Evolutionary conservation across 1,284 basidiomycete species (phyloP).

Genomic region (Sporisorium graminicola): DNA sequence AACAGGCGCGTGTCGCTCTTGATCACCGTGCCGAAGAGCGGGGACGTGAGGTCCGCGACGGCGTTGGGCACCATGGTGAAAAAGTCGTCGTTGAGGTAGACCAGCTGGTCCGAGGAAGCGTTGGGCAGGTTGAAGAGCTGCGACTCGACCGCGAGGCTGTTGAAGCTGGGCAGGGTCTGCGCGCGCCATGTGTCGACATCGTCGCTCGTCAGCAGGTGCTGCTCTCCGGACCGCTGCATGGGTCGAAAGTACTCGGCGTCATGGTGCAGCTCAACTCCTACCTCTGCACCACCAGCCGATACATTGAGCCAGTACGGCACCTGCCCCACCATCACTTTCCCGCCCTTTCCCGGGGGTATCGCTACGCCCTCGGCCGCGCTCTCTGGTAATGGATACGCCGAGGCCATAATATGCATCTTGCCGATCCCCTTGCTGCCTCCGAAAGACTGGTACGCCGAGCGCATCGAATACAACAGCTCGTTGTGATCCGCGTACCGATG

Average conservation of each 20-base stretch:
- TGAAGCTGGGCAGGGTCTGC: constrained; percentile 51
- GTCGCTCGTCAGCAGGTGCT: not conserved
- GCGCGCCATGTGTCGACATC: constrained; percentile 37
- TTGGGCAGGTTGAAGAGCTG: constrained; percentile 39
- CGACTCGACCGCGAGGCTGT: constrained; percentile 56
- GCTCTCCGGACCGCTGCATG: constrained; percentile 13
- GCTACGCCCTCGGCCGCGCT: not conserved
- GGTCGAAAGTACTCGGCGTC: constrained; percentile 38
- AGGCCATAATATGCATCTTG: constrained; percentile 52
- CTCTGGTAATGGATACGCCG: constrained; percentile 39
- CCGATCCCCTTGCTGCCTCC: constrained; percentile 18
- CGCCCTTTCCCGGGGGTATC: not conserved
- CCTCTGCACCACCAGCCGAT: not conserved
- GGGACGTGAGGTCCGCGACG: constrained; percentile 41
- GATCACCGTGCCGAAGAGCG: constrained; percentile 52
- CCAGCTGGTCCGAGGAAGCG: constrained; percentile 33
- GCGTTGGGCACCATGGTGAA: constrained; percentile 39
- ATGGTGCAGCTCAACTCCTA: constrained; percentile 31
- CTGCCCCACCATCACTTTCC: constrained; percentile 15
- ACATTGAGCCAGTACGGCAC: constrained; percentile 29
- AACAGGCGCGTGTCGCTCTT: constrained; percentile 41
- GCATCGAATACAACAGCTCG: constrained; percentile 52
- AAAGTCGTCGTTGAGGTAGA: constrained; percentile 59
- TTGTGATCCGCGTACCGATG: constrained; percentile 52
- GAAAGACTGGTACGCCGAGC: constrained; percentile 20